Evolutionary conservation across 345 rosid species (phyloP), one percentile per base, ranked within the genome.

Genomic region (Camelina hispida): DNA sequence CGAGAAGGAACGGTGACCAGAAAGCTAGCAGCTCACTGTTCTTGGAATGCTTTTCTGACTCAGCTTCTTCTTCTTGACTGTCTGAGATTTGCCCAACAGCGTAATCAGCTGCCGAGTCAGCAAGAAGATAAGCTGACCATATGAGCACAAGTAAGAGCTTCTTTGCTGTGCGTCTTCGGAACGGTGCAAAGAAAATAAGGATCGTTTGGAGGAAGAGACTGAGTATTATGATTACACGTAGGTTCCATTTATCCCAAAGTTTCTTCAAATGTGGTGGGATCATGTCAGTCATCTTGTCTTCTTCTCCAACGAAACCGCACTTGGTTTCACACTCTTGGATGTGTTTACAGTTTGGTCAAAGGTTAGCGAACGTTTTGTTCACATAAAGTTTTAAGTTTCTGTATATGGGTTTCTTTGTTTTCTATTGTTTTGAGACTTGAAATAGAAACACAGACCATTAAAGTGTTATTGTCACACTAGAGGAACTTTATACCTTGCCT

Each of bases 131-230:
- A 53, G 81, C 64, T 47, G 73, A 66, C 83, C 83, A 78, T 28
- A 83, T 71, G 37, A 84, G 71, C 20, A 76, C 25, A 51, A 85
- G 75, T 2, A 83, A 64, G 25, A 77, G 13, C 65, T 69, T 84
- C 18, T 64, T 72, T 2, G 83, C 55, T 0, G 87, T 83, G 34
- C 81, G 75, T 77, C 81, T 87, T 62, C 90, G 50, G 64, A 64
- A 67, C 0, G 91, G 91, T 5, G 93, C 86, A 5, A 79, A 37
- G 54, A 86, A 61, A 44, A 88, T 73, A 15, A 90, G 88, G 72
- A 84, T 62, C 30, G 81, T 37, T 71, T 90, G 96, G 63, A 90
- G 75, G 2, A 76, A 62, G 35, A 88, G 91, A 77, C 93, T 88
- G 62, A 85, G 79, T 34, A 88, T 74, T 55, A 90, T 77, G 63